Percentiles rank a stretch among this genome's conserved stretches.
phyloP scores from a whole-genome alignment of 306 rosid genomes.

The Prunus mume region DNA sequence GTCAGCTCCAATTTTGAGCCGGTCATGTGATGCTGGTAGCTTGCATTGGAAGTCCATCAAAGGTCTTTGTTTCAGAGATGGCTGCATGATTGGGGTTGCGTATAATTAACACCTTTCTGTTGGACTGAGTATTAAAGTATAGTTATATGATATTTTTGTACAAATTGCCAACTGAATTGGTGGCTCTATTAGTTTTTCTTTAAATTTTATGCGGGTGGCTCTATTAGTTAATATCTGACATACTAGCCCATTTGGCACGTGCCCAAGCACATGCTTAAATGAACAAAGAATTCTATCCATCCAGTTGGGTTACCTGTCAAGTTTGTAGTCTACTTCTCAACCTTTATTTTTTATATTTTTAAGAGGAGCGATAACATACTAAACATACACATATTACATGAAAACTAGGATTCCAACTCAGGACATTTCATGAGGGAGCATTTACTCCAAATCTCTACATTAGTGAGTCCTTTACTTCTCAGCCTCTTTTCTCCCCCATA shows the following conservation, averaged over 20 bases:
- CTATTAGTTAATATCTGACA: not conserved
- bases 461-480: not conserved
- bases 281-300: not conserved
- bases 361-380: too few species aligned
- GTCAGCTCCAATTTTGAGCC: too few species aligned
- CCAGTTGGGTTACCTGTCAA: not conserved
- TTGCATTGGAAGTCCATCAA: not conserved
- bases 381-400: too few species aligned
- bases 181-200: not conserved
- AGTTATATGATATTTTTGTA: not conserved
- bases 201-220: not conserved
- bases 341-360: not conserved
- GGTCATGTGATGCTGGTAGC: not conserved
- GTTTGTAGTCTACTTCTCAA: not conserved
- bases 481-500: not conserved
- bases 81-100: conserved; percentile 6
- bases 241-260: not conserved
- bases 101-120: not conserved
- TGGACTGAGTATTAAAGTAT: not conserved
- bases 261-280: not conserved
- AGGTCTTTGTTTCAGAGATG: conserved; percentile 12
- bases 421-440: too few species aligned
- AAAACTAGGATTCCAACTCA: too few species aligned
- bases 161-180: not conserved
- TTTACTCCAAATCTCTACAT: too few species aligned